Evolutionary conservation across 306 rosid genomes (phyloP), one percentile per base, ranked within the genome.

Genomic region (Dryas drummondii): DNA sequence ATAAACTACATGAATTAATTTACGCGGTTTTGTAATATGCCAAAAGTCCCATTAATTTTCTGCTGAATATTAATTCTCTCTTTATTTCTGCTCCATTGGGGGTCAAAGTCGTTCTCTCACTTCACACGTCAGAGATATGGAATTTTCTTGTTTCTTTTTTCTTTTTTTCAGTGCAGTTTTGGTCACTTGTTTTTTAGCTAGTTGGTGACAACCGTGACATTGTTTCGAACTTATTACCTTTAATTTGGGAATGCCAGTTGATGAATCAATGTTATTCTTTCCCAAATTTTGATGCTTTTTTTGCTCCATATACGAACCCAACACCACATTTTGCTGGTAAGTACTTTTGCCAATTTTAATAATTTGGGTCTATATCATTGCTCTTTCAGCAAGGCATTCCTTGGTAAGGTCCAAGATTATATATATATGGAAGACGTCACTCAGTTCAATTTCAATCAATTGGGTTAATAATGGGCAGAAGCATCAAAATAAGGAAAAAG

Each of bases 11-110:
- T 10, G 8, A 27, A 46, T 26, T 66, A 15, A 9, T 46, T 46
- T 75, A 80, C 80, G 80, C 76, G 84, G 70, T 75, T 80, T 80
- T 80, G 58, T 64, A 68, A 70, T 52, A 54, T 9, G 50, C 58
- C 67, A 65, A 48, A 48, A 70, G 8, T 59, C 26, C 10, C 74
- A 69, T 52, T 66, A 44, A 12, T 42, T 40, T 13, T 56, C 49
- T 74, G 50, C 71, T 63, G 37, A 15, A 60, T 27, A 37, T 12
- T 5, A 14, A 13, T 6, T 60, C 9, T 75, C n/a, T 74, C 14
- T 65, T 52, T 40, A 53, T 48, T 22, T n/a, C 45, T 17, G 9
- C 5, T 27, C 37, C 37, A 32, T 32, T 11, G 44, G 2, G 6
- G 14, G 13, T 41, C 68, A 7, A 14, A 6, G 67, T 62, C 47